Percentiles rank a stretch among this genome's conserved stretches.
phyloP scores from a whole-genome alignment of 2,329 filamentous ascomycete genomes.

The Sporothrix humicola region DNA sequence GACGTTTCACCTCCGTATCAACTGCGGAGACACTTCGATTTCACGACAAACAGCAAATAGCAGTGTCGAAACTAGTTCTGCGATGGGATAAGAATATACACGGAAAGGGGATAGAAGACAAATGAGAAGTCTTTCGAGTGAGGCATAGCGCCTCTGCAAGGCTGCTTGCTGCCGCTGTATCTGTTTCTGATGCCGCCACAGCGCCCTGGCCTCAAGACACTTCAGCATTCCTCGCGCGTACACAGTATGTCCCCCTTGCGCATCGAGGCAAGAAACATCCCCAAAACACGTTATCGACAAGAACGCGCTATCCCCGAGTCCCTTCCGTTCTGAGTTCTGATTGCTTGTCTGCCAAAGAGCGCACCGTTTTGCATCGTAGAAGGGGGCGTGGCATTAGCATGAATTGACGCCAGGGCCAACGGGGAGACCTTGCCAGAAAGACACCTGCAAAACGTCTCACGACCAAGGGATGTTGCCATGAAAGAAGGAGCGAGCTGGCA shows the following conservation, averaged over 20 bases:
- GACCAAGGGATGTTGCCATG: not conserved
- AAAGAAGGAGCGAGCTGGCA: not conserved
- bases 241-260: not conserved
- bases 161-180: slow-evolving; percentile 7
- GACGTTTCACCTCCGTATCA: slow-evolving; percentile 33
- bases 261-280: not conserved
- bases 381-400: slow-evolving; percentile 22
- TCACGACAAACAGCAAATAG: not conserved
- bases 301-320: not conserved
- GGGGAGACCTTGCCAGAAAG: not conserved
- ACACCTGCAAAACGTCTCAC: not conserved
- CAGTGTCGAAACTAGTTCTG: not conserved
- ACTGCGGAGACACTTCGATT: slow-evolving; percentile 26
- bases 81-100: not conserved
- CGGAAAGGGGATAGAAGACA: not conserved
- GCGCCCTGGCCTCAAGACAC: not conserved
- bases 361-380: not conserved
- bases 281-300: not conserved
- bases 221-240: slow-evolving; percentile 2
- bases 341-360: not conserved
- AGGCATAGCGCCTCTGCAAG: not conserved
- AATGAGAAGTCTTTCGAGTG: not conserved
- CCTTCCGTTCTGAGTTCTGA: slow-evolving; percentile 19
- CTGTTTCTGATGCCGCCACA: not conserved
- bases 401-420: not conserved